Percentiles rank a stretch among this genome's conserved stretches.
These are phyloP conservation scores for Solanum rostratum DNA, from an alignment of 257 asterid species.

Conservation along the genomic window DNA sequence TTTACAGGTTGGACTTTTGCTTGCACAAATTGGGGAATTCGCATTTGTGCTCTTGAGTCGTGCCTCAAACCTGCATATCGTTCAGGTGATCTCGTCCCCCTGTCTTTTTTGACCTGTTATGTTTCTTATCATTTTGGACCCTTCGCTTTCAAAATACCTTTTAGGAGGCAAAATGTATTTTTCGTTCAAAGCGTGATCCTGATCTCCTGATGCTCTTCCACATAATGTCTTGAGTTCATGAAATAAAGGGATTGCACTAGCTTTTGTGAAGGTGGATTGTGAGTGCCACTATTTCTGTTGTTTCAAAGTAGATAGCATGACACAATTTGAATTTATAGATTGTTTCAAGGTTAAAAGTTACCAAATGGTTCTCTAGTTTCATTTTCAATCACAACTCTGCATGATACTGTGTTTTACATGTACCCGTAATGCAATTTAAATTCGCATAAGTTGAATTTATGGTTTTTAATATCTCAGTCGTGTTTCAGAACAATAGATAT, in stretches of 20 bases:
- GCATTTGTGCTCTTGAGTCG: constrained; percentile 94
- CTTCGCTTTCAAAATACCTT: background rate
- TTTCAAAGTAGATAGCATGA: background rate
- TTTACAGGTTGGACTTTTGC: constrained; percentile 69
- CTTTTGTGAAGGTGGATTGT: background rate
- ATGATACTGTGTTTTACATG: background rate
- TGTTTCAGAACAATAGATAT: background rate
- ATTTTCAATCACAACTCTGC: background rate
- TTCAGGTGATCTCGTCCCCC: constrained; percentile 47
- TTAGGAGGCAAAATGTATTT: background rate
- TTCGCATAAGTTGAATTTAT: background rate
- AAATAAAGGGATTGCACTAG: background rate
- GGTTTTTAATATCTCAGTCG: background rate
- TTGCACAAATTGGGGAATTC: constrained; percentile 96
- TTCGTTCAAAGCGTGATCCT: background rate
- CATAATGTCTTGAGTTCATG: background rate
- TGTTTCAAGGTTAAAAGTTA: background rate
- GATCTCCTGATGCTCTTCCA: background rate
- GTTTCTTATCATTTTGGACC: background rate
- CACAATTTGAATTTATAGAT: background rate
- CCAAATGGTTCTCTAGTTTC: background rate
- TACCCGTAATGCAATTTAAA: background rate
- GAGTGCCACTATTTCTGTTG: background rate
- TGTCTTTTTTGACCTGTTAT: background rate
- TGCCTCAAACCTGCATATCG: constrained; percentile 75